Conservation (phyloP, 345 rosid genomes). For the Excoecaria cochinchinensis region DNA sequence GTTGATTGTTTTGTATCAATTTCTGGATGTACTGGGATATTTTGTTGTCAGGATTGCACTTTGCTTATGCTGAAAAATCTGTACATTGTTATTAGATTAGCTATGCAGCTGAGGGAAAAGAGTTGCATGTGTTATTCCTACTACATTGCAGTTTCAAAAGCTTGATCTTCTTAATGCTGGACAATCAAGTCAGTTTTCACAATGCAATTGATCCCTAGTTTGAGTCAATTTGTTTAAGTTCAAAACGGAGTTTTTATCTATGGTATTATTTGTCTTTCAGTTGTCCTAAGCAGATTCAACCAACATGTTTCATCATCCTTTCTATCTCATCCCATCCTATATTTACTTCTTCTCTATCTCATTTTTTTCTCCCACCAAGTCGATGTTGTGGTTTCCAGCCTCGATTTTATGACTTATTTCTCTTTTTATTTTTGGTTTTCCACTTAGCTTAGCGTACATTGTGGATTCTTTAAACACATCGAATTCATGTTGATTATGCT, state of each 20-base stretch:
- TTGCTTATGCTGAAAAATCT: neutral
- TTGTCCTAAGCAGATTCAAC: neutral
- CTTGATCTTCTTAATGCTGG: neutral
- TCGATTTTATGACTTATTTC: no score
- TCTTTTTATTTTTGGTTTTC: neutral
- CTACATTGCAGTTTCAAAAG: neutral
- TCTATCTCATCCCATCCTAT: neutral
- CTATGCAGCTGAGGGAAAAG: neutral
- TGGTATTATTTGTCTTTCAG: neutral
- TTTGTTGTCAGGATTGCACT: neutral
- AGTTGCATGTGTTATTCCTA: no score
- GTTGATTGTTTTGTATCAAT: neutral
- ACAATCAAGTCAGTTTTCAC: neutral
- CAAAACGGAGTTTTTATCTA: neutral
- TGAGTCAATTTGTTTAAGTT: neutral
- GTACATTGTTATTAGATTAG: neutral
- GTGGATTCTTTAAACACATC: neutral
- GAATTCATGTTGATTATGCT: neutral
- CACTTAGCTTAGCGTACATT: neutral
- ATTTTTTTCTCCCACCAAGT: neutral
- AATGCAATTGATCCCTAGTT: neutral
- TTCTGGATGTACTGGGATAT: neutral
- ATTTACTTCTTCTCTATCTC: neutral
- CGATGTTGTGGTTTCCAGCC: neutral
- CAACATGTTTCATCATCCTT: neutral